phyloP scores from a whole-genome alignment of 2,329 filamentous ascomycete genomes.

The Aspergillus eucalypticola region DNA sequence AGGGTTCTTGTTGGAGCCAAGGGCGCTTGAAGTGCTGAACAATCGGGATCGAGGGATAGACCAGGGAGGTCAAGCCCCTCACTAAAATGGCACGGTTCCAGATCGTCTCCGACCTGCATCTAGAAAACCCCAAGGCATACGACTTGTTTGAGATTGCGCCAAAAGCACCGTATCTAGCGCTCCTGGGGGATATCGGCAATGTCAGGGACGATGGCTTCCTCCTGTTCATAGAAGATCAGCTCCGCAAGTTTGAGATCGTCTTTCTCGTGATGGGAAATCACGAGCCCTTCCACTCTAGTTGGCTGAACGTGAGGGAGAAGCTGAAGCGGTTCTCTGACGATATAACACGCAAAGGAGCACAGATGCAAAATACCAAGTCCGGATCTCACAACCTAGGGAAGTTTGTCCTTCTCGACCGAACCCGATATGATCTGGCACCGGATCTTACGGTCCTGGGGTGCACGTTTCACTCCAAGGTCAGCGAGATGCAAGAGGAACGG shows the following conservation, averaged over 20 bases:
- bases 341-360: slow-evolving; percentile 16
- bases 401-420: slow-evolving; percentile 46
- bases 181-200: slow-evolving; percentile 60
- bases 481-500: slow-evolving; percentile 34
- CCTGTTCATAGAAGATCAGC: slow-evolving; percentile 51
- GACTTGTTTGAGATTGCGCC: slow-evolving; percentile 52
- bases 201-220: slow-evolving; percentile 47
- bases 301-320: slow-evolving; percentile 24
- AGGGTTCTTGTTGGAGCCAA: background rate
- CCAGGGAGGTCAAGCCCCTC: background rate
- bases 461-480: slow-evolving; percentile 54
- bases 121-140: slow-evolving; percentile 54
- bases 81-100: slow-evolving; percentile 35
- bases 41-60: background rate
- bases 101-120: slow-evolving; percentile 61
- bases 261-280: slow-evolving; percentile 60
- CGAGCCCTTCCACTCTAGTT: slow-evolving; percentile 51
- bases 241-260: slow-evolving; percentile 51
- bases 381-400: slow-evolving; percentile 24
- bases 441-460: slow-evolving; percentile 48
- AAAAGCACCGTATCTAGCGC: slow-evolving; percentile 53
- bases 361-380: slow-evolving; percentile 1
- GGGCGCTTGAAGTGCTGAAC: slow-evolving; percentile 7
- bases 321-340: slow-evolving; percentile 28
- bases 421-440: slow-evolving; percentile 39